These are phyloP conservation scores for Myrica gale DNA, from an alignment of 306 rosid genomes.

Conservation along the genomic window DNA sequence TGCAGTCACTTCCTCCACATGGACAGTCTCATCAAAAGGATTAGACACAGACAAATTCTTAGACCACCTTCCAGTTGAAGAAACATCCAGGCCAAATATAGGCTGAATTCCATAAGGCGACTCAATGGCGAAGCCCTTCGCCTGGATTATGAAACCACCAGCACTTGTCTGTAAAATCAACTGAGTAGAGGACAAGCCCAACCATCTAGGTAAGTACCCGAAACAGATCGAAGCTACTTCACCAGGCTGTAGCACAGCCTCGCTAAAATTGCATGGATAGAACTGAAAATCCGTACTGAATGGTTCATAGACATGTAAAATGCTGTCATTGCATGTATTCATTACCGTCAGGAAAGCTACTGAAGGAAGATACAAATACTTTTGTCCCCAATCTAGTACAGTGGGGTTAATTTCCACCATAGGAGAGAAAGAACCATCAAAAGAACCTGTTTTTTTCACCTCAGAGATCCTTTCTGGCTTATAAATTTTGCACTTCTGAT, in stretches of 20 bases:
- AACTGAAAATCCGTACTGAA: conserved; percentile 84
- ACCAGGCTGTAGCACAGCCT: conserved; percentile 67
- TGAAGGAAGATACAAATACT: conserved; percentile 63
- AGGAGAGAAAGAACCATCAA: conserved; percentile 51
- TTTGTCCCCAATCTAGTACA: conserved; percentile 77
- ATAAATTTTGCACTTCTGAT: conserved; percentile 48
- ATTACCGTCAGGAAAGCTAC: conserved; percentile 63
- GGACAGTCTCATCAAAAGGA: conserved; percentile 70
- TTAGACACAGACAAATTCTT: conserved; percentile 67
- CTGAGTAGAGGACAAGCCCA: conserved; percentile 72
- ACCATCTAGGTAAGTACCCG: conserved; percentile 72
- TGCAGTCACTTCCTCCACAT: conserved; percentile 69
- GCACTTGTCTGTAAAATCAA: conserved; percentile 81
- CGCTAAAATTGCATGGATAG: conserved; percentile 84
- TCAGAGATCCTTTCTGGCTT: conserved; percentile 38
- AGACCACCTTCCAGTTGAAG: conserved; percentile 74
- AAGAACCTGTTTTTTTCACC: conserved; percentile 44
- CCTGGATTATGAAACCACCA: conserved; percentile 83
- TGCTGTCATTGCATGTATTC: conserved; percentile 74
- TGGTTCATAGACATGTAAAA: conserved; percentile 79
- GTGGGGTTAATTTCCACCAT: conserved; percentile 63
- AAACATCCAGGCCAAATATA: conserved; percentile 46
- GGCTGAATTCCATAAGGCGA: conserved; percentile 82
- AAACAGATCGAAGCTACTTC: conserved; percentile 66
- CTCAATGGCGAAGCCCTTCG: conserved; percentile 70